These are phyloP conservation scores for Cystobasidium sp. DNA, from an alignment of 1,284 basidiomycete genomes.

Conservation along the genomic window DNA sequence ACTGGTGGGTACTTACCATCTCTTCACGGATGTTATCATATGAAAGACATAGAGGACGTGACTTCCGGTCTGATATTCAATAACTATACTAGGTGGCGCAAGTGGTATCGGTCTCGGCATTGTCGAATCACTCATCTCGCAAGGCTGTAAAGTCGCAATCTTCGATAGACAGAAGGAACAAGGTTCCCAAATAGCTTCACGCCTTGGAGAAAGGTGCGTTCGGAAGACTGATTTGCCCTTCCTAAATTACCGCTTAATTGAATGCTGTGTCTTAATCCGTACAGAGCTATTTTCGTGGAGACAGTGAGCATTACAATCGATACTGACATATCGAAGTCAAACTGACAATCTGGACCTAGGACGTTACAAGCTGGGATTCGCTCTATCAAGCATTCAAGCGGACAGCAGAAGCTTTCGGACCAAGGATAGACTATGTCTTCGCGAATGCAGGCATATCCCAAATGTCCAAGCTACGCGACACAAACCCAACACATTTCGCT, in stretches of 20 bases:
- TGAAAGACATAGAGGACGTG: too few relatives aligned
- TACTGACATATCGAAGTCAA: background rate
- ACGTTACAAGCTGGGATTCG: conserved; percentile 46
- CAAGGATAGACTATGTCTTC: conserved; percentile 47
- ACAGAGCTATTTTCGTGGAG: conserved; percentile 41
- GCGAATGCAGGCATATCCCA: conserved; percentile 47
- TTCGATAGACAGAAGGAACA: conserved; percentile 1
- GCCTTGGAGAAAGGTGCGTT: background rate
- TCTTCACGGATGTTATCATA: too few relatives aligned
- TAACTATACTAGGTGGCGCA: conserved; percentile 13
- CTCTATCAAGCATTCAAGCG: conserved; percentile 36
- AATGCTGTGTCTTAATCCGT: too few relatives aligned
- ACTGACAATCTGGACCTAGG: conserved; percentile 5
- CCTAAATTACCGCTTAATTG: background rate
- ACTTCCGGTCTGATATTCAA: too few relatives aligned
- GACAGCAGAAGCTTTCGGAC: conserved; percentile 32
- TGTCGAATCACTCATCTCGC: conserved; percentile 35
- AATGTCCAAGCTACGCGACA: conserved; percentile 45
- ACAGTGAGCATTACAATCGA: background rate
- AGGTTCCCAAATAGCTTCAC: background rate
- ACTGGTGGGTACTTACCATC: conserved; percentile 7
- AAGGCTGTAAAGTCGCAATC: conserved; percentile 46
- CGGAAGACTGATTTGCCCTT: background rate
- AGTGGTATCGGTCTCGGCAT: conserved; percentile 49
- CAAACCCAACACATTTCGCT: conserved; percentile 53